Base-by-base conservation (phyloP, 768 basidiomycete species). In the Trametes cinnabarina region DNA sequence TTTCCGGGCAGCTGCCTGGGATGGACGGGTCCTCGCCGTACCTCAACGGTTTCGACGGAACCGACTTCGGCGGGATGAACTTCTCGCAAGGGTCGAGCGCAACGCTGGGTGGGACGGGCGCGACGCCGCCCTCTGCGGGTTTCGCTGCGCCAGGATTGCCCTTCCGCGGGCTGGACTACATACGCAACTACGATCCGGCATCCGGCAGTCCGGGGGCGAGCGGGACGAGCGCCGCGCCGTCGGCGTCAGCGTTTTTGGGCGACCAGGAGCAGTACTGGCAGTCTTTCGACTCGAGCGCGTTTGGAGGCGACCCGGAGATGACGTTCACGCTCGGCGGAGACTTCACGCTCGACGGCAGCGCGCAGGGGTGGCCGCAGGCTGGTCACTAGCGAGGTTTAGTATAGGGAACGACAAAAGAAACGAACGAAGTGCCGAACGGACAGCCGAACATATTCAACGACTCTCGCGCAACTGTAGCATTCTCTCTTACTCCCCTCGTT, bases 121-220 rank as follows among this genome's bases (percentile, higher is more conserved):
- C 60, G 55, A 66, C 71, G 43, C 62, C 62, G 19, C 59, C 62
- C 34, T 63, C 62, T 5, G 60, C 80, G 58, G 68, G 64, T 4
- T 91, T 91, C 68, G 76, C 85, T 61, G 83, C 83, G 9, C 78
- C 85, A 22, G 89, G 89, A 37, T 76, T 92, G n/a, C 92, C 90
- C 1, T 94, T 93, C 77, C 80, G 84, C 28, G 92, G 90, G 10
- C 77, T 93, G 30, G 92, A 94, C 64, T 94, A 83, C 65, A 86
- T 94, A 66, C 83, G 88, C 64, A 92, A 90, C 66, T 92, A 87
- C 68, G 78, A 77, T 63, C 79, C 83, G 49, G 79, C 56, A 14
- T 28, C 48, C n/a, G 54, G 51, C 1, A 52, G 61, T 25, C 49
- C 46, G 6, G 47, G 47, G 15, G 43, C 50, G 28, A 37, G 55